A percentile compares a stretch with the other conserved stretches of the same genome.
These are phyloP conservation scores for Hypoxylon sp. DNA, from an alignment of 2,329 filamentous ascomycete species.

Conservation along the genomic window DNA sequence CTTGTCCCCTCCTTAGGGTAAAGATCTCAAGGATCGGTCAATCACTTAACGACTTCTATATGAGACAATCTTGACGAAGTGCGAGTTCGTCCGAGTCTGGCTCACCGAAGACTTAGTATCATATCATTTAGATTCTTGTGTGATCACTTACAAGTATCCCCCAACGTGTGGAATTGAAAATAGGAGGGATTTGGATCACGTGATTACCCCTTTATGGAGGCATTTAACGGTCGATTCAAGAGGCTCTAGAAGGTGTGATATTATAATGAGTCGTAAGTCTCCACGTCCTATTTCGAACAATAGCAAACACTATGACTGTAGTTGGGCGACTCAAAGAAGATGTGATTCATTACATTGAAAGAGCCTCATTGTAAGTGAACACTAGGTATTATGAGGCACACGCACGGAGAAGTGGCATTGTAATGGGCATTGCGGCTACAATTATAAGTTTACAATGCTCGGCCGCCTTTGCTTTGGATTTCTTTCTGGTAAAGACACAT, in stretches of 20 bases:
- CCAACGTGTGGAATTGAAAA: no score
- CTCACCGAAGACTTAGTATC: background rate
- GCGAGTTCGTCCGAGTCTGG: background rate
- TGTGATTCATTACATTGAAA: background rate
- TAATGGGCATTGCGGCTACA: no score
- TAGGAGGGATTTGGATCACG: background rate
- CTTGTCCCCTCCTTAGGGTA: background rate
- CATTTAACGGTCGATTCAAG: no score
- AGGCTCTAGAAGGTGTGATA: no score
- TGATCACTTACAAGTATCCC: no score
- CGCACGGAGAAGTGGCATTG: no score
- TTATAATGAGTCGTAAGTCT: background rate
- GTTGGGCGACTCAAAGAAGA: background rate
- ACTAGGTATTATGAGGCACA: background rate
- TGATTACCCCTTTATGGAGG: background rate
- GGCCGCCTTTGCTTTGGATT: background rate
- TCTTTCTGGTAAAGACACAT: background rate
- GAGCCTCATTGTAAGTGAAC: background rate
- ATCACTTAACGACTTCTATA: background rate
- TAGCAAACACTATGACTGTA: background rate
- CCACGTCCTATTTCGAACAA: background rate
- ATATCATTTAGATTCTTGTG: background rate
- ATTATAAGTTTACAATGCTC: background rate
- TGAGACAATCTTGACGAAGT: background rate
- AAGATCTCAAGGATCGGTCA: background rate